These are phyloP conservation scores for Linderina pennispora DNA, from an alignment of 192 early-diverging fungal species.

Conservation along the genomic window DNA sequence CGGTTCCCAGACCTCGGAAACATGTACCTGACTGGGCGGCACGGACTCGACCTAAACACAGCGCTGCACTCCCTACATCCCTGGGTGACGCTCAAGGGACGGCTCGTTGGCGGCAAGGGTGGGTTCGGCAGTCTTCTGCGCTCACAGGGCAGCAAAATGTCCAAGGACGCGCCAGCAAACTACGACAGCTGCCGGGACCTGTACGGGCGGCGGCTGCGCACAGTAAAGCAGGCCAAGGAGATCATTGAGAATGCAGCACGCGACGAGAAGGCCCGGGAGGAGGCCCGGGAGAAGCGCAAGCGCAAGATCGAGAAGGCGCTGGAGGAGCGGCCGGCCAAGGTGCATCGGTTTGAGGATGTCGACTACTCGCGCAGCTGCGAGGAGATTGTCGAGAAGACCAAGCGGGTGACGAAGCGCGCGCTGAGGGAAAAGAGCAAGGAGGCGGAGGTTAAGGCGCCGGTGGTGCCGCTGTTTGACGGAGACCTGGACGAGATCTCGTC, in stretches of 20 bases:
- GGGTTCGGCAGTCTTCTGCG: conserved; percentile 95
- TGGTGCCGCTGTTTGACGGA: conserved; percentile 31
- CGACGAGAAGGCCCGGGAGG: conserved; percentile 18
- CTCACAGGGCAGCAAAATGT: conserved; percentile 87
- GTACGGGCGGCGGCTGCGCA: conserved; percentile 79
- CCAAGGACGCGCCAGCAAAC: conserved; percentile 82
- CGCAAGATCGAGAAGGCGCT: conserved; percentile 79
- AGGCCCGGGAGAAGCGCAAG: conserved; percentile 63
- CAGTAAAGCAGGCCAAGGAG: conserved; percentile 84
- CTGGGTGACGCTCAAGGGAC: conserved; percentile 21
- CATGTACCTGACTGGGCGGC: conserved; percentile 21
- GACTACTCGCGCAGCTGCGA: conserved; percentile 64
- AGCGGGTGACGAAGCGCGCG: conserved; percentile 45
- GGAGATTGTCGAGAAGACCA: conserved; percentile 59
- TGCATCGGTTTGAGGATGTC: conserved; percentile 79
- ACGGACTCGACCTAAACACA: conserved; percentile 16
- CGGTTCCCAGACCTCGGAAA: not conserved
- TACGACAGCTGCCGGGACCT: conserved; percentile 93
- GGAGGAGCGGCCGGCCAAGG: conserved; percentile 55
- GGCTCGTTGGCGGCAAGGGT: conserved; percentile 82
- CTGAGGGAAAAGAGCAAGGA: conserved; percentile 8
- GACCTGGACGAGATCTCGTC: conserved; percentile 5
- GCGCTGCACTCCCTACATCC: conserved; percentile 2
- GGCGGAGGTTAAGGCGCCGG: not conserved
- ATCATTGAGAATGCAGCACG: conserved; percentile 42